Evolutionary conservation across 202 grass and related monocot genomes (phyloP), one percentile per base, ranked within the genome.

Genomic region (Miscanthus sacchariflorus): DNA sequence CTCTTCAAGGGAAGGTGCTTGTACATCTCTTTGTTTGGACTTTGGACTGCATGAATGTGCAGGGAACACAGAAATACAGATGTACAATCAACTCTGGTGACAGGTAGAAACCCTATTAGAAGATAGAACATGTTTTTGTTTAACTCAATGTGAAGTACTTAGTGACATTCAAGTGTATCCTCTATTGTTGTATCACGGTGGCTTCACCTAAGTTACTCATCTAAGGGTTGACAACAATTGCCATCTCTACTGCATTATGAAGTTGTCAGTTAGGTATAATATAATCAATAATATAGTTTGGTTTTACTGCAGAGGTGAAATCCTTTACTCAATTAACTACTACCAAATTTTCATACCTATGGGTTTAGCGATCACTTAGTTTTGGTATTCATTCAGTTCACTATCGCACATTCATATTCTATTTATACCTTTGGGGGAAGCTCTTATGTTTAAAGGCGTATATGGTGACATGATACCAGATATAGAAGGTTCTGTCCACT

Each of bases 161-260:
- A 27, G 30, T 84, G 70, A 44, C 64, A 13, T 12, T 85, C 48
- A 71, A 67, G 35, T 85, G 72, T 74, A 77, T 66, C 79, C 64
- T 66, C 76, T 84, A 50, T 67, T 91, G 63, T 77, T 85, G 77
- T 91, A 81, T 39, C 70, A 43, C 56, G 25, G 52, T 72, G 81
- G 64, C 77, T 85, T 81, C 86, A 81, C 61, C 18, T 81, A 71
- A 76, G 48, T 87, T 61, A 54, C 50, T 76, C 40, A 30, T 2
- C 59, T 63, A 25, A 64, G 61, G 8, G 61, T 25, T 25, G 61
- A 64, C 23, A 64, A 64, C 59, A 64, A 64, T 25, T 64, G 10
- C 23, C 61, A 25, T 25, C 23, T 64, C 61, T 64, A 25, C 9
- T 64, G 61, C 23, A 64, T 25, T 64, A 64, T 25, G 61, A 3